Percentiles rank a stretch among this genome's conserved stretches.
Evolutionary conservation across 495 filamentous ascomycete species (phyloP).

Genomic region (Monascus purpureus): DNA sequence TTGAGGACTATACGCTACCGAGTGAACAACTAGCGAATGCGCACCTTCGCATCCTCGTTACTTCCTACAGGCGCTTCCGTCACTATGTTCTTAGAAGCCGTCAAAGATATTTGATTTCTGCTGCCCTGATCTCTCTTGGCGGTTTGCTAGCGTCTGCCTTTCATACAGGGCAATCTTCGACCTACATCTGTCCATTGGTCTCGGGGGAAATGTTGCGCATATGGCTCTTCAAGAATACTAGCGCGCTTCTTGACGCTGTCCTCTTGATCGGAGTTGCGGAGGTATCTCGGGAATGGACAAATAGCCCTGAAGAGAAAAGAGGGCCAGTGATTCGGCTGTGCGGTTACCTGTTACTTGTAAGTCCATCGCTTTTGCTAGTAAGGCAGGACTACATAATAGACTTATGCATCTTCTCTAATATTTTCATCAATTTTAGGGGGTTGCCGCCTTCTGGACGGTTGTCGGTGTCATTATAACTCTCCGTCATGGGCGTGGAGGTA

Average conservation of each 20-base stretch:
- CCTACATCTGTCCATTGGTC: constrained; percentile 31
- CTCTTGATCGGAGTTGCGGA: constrained; percentile 22
- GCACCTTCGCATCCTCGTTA: constrained; percentile 8
- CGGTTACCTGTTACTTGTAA: constrained; percentile 25
- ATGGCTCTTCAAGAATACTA: constrained; percentile 13
- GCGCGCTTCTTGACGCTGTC: constrained; percentile 18
- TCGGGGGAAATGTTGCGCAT: constrained; percentile 12
- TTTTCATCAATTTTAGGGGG: too few species aligned
- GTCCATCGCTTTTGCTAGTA: constrained; percentile 2
- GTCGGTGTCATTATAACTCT: constrained; percentile 11
- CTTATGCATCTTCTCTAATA: too few species aligned
- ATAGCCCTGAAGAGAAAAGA: constrained; percentile 11
- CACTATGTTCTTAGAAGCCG: constrained; percentile 16
- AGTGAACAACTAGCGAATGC: constrained; percentile 6
- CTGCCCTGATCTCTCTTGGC: constrained; percentile 17
- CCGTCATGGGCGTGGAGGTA: constrained; percentile 13
- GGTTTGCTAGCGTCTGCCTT: constrained; percentile 16
- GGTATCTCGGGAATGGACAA: constrained; percentile 9
- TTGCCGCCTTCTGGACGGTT: constrained; percentile 18
- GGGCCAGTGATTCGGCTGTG: constrained; percentile 17
- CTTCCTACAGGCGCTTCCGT: constrained; percentile 11
- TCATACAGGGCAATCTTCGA: constrained; percentile 20
- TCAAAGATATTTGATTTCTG: constrained; percentile 20
- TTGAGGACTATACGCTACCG: constrained; percentile 9
- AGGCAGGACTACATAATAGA: too few species aligned